Evolutionary conservation across 2,329 filamentous ascomycete genomes (phyloP), one percentile per base, ranked within the genome.

Genomic region (Coleophoma crateriformis): DNA sequence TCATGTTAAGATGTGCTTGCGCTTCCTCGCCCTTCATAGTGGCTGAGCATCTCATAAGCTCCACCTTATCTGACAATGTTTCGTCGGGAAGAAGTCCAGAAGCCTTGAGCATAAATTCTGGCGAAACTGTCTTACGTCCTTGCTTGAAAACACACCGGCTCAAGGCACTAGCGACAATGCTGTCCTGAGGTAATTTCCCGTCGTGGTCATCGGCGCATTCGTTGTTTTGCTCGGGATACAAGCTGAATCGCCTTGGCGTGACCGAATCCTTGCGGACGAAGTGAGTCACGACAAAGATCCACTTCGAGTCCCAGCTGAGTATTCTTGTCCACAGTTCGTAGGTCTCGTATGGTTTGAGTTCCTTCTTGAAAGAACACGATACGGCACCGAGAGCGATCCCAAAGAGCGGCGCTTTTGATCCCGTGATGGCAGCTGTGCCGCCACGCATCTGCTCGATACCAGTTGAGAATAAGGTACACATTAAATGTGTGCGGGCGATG

Each of bases 401-500:
- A 27, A 67, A 66, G 2, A 64, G 35, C 11, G 63, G 64, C n/a
- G 55, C 50, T 33, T 60, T 60, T 3, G 61, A 57, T 4, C 61
- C 60, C 0, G 61, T 63, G 43, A 63, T 61, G 11, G 62, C 64
- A 2, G 47, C 54, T 6, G 65, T 62, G 32, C 62, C 64, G 20
- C 65, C 62, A 20, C 65, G 61, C 60, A 66, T 66, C 20, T 59
- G 45, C 35, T 64, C 65, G 42, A 67, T 63, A 11, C 61, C 64
- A 11, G 58, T 55, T 13, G 61, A 56, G 46, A 66, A 68, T 7
- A 81, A 58, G 3, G 73, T 71, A 34, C 77, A 81, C 43, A 87
- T 76, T 7, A 85, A 74, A 47, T 84, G 79, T 2, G 82, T 83
- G 45, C 85, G 80, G 8, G 81, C 77, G 51, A 87, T 77, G 61